A percentile compares a stretch with the other conserved stretches of the same genome.
These are phyloP conservation scores for Chalara sp. DNA, from an alignment of 2,329 filamentous ascomycete genomes.

Conservation along the genomic window DNA sequence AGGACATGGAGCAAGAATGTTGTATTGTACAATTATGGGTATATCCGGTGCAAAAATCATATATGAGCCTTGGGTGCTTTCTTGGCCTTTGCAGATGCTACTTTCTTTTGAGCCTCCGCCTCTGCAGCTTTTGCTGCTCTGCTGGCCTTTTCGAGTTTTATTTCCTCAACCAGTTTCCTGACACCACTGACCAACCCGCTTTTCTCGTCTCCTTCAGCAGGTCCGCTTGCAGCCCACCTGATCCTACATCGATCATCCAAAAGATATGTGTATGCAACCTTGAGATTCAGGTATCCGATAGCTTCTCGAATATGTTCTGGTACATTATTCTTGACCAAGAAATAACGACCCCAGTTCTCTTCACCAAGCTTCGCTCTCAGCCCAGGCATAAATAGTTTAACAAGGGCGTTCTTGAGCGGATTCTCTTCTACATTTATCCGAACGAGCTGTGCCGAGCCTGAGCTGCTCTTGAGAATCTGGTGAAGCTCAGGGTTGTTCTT, in stretches of 20 bases:
- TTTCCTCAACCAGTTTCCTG: slow-evolving; percentile 53
- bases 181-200: slow-evolving; percentile 60
- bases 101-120: slow-evolving; percentile 5
- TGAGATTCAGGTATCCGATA: slow-evolving; percentile 73
- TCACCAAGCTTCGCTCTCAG: slow-evolving; percentile 43
- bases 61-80: slow-evolving; percentile 8
- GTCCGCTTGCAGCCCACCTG: slow-evolving; percentile 84
- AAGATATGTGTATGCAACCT: slow-evolving; percentile 82
- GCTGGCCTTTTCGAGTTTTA: slow-evolving; percentile 28
- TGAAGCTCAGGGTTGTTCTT: slow-evolving; percentile 64
- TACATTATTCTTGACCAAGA: slow-evolving; percentile 51
- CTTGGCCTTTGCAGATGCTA: slow-evolving; percentile 4
- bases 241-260: slow-evolving; percentile 84
- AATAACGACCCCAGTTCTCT: slow-evolving; percentile 53
- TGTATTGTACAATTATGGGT: slow-evolving; percentile 26
- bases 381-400: slow-evolving; percentile 48
- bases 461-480: slow-evolving; percentile 47
- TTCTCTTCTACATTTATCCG: slow-evolving; percentile 88
- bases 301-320: slow-evolving; percentile 55
- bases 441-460: slow-evolving; percentile 63
- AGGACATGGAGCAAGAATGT: slow-evolving; percentile 14
- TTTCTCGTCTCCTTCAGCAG: slow-evolving; percentile 58
- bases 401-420: slow-evolving; percentile 52
- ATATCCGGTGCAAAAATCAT: slow-evolving; percentile 19
- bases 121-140: slow-evolving; percentile 1